Evolutionary conservation across 441 rosid species (phyloP).

Genomic region (Populus hybrid): DNA sequence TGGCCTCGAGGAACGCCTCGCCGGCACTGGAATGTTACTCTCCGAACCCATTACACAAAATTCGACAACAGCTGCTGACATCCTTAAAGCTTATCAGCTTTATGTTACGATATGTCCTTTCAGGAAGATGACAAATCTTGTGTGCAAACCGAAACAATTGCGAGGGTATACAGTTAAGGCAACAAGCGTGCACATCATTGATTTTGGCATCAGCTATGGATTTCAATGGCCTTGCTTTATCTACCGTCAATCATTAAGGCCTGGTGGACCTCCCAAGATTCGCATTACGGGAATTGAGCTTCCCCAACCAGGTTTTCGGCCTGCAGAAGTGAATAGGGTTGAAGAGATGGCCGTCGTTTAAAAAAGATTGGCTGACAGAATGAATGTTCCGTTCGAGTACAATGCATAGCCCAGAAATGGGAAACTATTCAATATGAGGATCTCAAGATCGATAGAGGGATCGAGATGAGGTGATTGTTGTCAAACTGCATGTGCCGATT

Average conservation of each 20-base stretch:
- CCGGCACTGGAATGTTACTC: slow-evolving; percentile 34
- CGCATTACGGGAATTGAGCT: slow-evolving; percentile 81
- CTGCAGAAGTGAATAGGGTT: too few relatives aligned
- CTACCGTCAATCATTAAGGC: slow-evolving; percentile 33
- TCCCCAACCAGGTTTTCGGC: slow-evolving; percentile 65
- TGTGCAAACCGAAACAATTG: slow-evolving; percentile 48
- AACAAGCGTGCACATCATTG: slow-evolving; percentile 55
- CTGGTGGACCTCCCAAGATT: slow-evolving; percentile 52
- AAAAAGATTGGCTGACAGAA: slow-evolving; percentile 55
- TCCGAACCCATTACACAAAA: slow-evolving; percentile 2
- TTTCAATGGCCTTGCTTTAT: slow-evolving; percentile 86
- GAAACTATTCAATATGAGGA: slow-evolving; percentile 51
- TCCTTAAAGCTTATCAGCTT: slow-evolving; percentile 58
- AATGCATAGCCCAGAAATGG: slow-evolving; percentile 60
- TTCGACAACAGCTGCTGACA: slow-evolving; percentile 47
- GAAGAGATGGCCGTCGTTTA: too few relatives aligned
- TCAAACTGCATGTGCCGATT: slow-evolving; percentile 52
- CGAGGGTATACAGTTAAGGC: slow-evolving; percentile 42
- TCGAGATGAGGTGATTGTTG: slow-evolving; percentile 54
- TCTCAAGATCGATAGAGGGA: slow-evolving; percentile 41
- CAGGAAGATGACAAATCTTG: slow-evolving; percentile 44
- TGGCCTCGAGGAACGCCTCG: slow-evolving; percentile 78
- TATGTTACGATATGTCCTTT: slow-evolving; percentile 52
- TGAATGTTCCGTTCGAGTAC: slow-evolving; percentile 63
- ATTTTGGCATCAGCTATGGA: slow-evolving; percentile 72